Conservation (phyloP, 306 rosid genomes). For the Inga leiocalycina region DNA sequence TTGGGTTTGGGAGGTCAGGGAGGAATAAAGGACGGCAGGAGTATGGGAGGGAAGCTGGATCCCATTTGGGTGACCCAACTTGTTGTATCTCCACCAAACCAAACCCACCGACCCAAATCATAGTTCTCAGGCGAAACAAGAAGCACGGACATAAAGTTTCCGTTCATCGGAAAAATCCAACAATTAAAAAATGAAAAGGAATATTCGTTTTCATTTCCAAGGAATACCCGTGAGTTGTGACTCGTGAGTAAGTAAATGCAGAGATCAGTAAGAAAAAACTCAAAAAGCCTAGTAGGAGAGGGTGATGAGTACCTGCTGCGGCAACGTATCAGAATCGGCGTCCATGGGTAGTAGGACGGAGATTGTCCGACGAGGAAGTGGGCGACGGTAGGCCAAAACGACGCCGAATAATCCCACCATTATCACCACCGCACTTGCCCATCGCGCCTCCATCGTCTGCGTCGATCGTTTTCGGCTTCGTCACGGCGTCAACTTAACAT, state of each 20-base stretch:
- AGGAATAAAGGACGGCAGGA: too few relatives aligned
- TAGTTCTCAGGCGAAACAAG: neutral
- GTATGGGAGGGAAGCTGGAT: too few relatives aligned
- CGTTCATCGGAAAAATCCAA: neutral
- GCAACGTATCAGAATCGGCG: conserved; percentile 10
- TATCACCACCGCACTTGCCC: neutral
- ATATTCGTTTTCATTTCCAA: neutral
- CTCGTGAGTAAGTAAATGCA: neutral
- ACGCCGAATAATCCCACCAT: conserved; percentile 4
- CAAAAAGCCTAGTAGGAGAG: neutral
- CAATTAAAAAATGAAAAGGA: neutral
- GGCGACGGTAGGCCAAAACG: conserved; percentile 32
- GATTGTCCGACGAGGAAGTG: conserved; percentile 33
- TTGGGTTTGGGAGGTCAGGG: too few relatives aligned
- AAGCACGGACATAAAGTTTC: neutral
- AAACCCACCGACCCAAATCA: neutral
- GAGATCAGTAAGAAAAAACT: neutral
- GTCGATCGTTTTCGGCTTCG: neutral
- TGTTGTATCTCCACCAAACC: neutral
- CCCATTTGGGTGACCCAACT: neutral
- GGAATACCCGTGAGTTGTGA: neutral
- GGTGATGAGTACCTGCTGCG: conserved; percentile 42
- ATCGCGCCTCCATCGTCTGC: neutral
- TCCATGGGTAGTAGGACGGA: neutral
- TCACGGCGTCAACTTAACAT: neutral